Base-by-base conservation (phyloP, 108 stramenopile genomes). In the Stephanodiscus minutulus region DNA sequence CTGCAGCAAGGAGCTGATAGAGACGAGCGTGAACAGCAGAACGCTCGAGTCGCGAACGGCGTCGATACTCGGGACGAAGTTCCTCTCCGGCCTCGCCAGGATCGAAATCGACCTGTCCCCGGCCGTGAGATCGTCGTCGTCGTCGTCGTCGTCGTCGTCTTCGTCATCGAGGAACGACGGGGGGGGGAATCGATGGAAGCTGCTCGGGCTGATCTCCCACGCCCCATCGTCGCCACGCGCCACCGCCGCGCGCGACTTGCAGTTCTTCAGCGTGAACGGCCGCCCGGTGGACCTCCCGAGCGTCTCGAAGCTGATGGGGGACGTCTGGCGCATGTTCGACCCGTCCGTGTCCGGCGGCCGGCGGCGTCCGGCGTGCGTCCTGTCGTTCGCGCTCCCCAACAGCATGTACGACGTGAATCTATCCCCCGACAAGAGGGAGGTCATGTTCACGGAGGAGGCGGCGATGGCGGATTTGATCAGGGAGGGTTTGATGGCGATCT, bases 401-500 rank as follows among this genome's bases (percentile, higher is more conserved):
- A 64, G 87, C 13, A 71, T 82, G 17, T 97, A 91, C 70, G 99
- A 99, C 74, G 90, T 98, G 57, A 99, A 99, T 72, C 59, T 98
- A 46, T 88, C 96, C 11, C 98, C 98, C 0, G 97, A 99, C 84
- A 99, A 99, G 72, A 84, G 98, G 29, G 85, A 97, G 58, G 95
- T 98, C 15, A 75, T 98, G 57, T 73, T 99, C 31, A 84, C 83
- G 20, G 83, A 92, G 37, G 96, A 96, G 70, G 60, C 74, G 6
- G 80, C 77, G 2, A 69, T 97, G 9, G 63, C 66, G 28, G 74
- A 74, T 12, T 48, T 84, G 33, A 47, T 96, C 5, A 68, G 79
- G 31, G 72, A 89, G 27, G 66, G 65, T 3, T 69, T 92, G 21
- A 49, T 66, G 28, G 50, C 74, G 21, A 15, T 88, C 3, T 96